Base-by-base conservation (phyloP, 2,329 filamentous ascomycete genomes). In the Leptosphaerulina australis region DNA sequence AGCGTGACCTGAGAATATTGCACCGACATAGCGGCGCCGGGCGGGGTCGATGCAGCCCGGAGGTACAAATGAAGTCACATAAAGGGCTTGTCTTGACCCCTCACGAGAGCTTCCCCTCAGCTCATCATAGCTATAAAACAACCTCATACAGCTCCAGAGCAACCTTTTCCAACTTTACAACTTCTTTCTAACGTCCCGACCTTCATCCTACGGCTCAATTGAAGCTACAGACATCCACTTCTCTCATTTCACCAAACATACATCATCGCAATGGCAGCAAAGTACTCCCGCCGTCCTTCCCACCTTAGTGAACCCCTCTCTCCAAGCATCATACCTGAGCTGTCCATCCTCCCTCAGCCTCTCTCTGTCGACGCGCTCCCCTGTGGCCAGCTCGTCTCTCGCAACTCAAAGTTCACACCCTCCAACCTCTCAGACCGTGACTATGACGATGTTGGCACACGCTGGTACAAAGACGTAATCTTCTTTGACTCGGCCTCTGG, bases 381-480 rank as follows among this genome's bases (percentile, higher is more conserved):
- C 6, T 68, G 68, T 35, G 69, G 69, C 29, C 67, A 69, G 40
- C 58, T 72, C 26, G 64, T 70, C 39, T 67, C 68, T 10, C 63
- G 63, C 29, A 52, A 44, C 34, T 64, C 66, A 24, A 69, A 70
- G 34, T 56, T 64, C 41, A 58, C 58, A 5, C 56, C 68, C n/a
- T 52, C 62, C 7, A 53, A 49, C 2, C 64, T 72, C 29, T 57
- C 63, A 44, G 64, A 71, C 56, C 61, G 66, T 36, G 67, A 72
- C 64, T 72, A 64, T 56, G 68, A 71, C 33, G 69, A 72, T 48
- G 53, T 67, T 21, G 68, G 67, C 55, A 64, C 63, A 2, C 59
- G 61, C 38, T 72, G 68, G 68, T 70, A 71, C 65, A 72, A 72
- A 40, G 68, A 71, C 26, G 68, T 72, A 30, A 67, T 72, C 45